Percentiles rank a stretch among this genome's conserved stretches.
phyloP scores from a whole-genome alignment of 2,329 filamentous ascomycete species.

The Tolypocladium capitatum region DNA sequence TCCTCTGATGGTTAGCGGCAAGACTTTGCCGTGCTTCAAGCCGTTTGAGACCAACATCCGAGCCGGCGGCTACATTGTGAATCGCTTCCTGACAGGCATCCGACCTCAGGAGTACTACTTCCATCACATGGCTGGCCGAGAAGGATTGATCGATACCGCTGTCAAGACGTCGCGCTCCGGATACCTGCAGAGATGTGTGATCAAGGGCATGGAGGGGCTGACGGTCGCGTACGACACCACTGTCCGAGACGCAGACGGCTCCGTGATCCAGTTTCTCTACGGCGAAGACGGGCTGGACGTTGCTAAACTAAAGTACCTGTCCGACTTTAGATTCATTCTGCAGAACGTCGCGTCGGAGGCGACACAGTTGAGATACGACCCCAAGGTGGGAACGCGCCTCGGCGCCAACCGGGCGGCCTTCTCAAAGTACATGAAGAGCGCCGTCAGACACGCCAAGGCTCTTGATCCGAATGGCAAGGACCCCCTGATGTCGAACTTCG shows the following conservation, averaged over 20 bases:
- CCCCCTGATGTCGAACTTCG: constrained; percentile 59
- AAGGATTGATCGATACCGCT: constrained; percentile 96
- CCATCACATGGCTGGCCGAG: constrained; percentile 97
- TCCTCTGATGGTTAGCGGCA: constrained; percentile 94
- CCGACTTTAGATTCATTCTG: constrained; percentile 79
- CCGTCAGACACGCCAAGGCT: constrained; percentile 56
- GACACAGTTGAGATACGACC: constrained; percentile 57
- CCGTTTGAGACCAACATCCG: constrained; percentile 81
- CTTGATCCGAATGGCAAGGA: constrained; percentile 49
- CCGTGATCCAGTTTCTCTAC: constrained; percentile 88
- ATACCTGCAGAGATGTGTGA: constrained; percentile 89
- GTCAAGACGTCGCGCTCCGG: constrained; percentile 97
- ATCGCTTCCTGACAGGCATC: constrained; percentile 95
- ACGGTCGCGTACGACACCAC: constrained; percentile 88
- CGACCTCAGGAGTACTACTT: constrained; percentile 98
- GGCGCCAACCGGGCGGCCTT: constrained; percentile 43
- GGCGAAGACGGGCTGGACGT: constrained; percentile 93
- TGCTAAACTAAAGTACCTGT: constrained; percentile 83
- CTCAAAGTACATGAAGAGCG: constrained; percentile 69
- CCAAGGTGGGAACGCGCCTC: constrained; percentile 30
- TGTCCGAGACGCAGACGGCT: constrained; percentile 86
- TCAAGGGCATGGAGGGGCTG: constrained; percentile 96
- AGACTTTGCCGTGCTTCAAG: constrained; percentile 86
- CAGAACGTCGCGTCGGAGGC: constrained; percentile 75
- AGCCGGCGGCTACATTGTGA: constrained; percentile 85